Percentiles rank a stretch among this genome's conserved stretches.
phyloP scores from a whole-genome alignment of 164 flowering plant genomes.

The Kalanchoe fedtschenkoi region DNA sequence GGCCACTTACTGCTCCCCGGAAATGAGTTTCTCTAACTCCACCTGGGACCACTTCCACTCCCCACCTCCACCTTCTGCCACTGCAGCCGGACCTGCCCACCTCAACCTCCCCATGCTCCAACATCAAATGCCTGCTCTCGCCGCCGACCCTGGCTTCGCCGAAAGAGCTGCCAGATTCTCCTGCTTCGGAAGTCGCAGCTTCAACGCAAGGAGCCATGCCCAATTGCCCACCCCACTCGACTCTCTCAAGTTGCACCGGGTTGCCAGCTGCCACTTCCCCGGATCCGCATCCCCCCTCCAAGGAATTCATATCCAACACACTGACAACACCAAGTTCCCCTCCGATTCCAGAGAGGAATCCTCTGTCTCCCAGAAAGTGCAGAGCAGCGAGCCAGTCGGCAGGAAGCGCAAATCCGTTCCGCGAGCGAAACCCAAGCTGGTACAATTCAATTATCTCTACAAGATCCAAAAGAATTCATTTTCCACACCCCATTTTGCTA shows the following conservation, averaged over 20 bases:
- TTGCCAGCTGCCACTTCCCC: constrained; percentile 34
- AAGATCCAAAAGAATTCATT: background rate
- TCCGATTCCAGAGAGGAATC: constrained; percentile 30
- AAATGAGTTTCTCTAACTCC: constrained; percentile 15
- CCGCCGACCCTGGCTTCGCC: constrained; percentile 68
- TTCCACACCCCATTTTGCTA: background rate
- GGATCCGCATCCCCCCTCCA: constrained; percentile 24
- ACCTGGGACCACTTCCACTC: constrained; percentile 28
- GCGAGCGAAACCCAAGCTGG: constrained; percentile 18
- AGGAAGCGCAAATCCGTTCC: constrained; percentile 41
- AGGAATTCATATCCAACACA: constrained; percentile 12
- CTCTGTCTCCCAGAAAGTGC: constrained; percentile 41
- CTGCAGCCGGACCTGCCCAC: constrained; percentile 7
- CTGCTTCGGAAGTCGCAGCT: constrained; percentile 46
- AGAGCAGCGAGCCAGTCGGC: constrained; percentile 17
- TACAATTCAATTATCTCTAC: background rate
- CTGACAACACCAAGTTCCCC: constrained; percentile 9
- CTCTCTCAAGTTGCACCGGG: constrained; percentile 38
- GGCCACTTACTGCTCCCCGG: constrained; percentile 11
- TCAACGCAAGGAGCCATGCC: constrained; percentile 23
- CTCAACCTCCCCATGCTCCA: constrained; percentile 24
- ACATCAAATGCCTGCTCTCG: constrained; percentile 17
- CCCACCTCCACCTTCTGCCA: constrained; percentile 23
- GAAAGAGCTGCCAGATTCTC: constrained; percentile 82
- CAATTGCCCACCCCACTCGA: too few relatives aligned